phyloP scores from a whole-genome alignment of 345 rosid genomes.

The Hirschfeldia incana region DNA sequence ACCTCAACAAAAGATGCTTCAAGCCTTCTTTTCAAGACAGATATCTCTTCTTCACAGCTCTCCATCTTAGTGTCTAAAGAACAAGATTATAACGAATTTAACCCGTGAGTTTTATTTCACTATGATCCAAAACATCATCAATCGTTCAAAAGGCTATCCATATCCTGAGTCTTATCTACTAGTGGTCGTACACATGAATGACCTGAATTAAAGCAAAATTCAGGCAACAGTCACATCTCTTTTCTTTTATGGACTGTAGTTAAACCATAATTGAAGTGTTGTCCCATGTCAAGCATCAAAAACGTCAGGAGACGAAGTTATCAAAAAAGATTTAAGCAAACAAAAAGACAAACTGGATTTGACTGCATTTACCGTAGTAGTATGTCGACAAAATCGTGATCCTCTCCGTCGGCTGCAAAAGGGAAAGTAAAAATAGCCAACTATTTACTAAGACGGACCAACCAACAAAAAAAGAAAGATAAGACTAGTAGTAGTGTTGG shows the following conservation, averaged over 20 bases:
- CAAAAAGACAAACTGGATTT: conserved; percentile 17
- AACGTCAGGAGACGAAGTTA: conserved; percentile 26
- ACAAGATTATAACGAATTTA: conserved; percentile 20
- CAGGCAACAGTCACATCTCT: conserved; percentile 39
- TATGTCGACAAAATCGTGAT: conserved; percentile 85
- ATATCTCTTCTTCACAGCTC: conserved; percentile 67
- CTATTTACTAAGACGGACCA: not conserved
- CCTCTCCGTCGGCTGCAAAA: conserved; percentile 60
- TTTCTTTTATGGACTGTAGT: conserved; percentile 28
- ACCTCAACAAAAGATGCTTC: conserved; percentile 80
- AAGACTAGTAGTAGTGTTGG: not conserved
- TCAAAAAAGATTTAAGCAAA: conserved; percentile 22
- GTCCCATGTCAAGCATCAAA: conserved; percentile 36
- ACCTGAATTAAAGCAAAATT: conserved; percentile 20
- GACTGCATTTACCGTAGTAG: conserved; percentile 45
- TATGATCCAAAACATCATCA: conserved; percentile 18
- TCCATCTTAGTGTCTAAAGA: conserved; percentile 68
- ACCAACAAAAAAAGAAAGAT: not conserved
- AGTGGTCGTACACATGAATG: conserved; percentile 33
- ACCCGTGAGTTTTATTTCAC: not conserved
- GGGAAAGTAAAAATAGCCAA: conserved; percentile 10
- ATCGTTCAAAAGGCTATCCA: conserved; percentile 21
- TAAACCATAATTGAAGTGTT: conserved; percentile 35
- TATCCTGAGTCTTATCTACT: conserved; percentile 18
- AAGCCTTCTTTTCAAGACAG: conserved; percentile 68